These are phyloP conservation scores for Cladosporium halotolerans DNA, from an alignment of 2,329 filamentous ascomycete species.

Conservation along the genomic window DNA sequence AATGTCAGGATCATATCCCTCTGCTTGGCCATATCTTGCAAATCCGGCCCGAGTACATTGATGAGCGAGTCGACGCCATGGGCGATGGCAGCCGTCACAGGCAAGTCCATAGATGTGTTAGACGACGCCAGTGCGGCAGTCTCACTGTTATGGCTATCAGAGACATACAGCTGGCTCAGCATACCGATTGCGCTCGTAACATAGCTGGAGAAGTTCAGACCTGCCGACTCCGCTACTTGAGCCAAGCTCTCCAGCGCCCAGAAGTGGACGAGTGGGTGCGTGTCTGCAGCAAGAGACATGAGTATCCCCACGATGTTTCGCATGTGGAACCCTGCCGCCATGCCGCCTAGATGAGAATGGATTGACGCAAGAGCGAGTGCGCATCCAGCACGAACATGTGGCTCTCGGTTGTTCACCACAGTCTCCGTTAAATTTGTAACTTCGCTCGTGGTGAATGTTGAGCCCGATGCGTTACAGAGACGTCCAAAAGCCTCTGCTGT, in stretches of 20 bases:
- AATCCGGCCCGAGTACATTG: conserved; percentile 89
- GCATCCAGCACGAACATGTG: conserved; percentile 86
- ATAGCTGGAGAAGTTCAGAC: conserved; percentile 83
- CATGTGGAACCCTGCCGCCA: conserved; percentile 92
- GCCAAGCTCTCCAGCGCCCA: conserved; percentile 90
- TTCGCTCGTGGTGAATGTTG: conserved; percentile 79
- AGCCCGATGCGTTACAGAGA: conserved; percentile 78
- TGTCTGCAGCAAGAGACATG: conserved; percentile 95
- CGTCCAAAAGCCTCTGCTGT: conserved; percentile 80
- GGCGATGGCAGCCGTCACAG: conserved; percentile 74
- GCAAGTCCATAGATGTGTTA: conserved; percentile 80
- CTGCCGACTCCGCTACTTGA: conserved; percentile 82
- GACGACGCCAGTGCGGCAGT: conserved; percentile 73
- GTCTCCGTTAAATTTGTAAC: conserved; percentile 90
- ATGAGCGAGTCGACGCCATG: conserved; percentile 91
- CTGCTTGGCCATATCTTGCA: conserved; percentile 89
- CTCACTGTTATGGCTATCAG: conserved; percentile 85
- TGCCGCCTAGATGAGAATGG: conserved; percentile 90
- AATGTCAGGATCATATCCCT: conserved; percentile 85
- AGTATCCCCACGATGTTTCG: conserved; percentile 96
- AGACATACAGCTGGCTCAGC: conserved; percentile 85
- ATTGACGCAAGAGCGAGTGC: conserved; percentile 90
- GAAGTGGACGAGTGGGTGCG: conserved; percentile 90
- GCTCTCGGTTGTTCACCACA: conserved; percentile 89
- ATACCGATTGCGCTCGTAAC: conserved; percentile 88